Percentiles rank a stretch among this genome's conserved stretches.
phyloP scores from a whole-genome alignment of 352 stramenopile genomes.

The Pythium myriotylum region DNA sequence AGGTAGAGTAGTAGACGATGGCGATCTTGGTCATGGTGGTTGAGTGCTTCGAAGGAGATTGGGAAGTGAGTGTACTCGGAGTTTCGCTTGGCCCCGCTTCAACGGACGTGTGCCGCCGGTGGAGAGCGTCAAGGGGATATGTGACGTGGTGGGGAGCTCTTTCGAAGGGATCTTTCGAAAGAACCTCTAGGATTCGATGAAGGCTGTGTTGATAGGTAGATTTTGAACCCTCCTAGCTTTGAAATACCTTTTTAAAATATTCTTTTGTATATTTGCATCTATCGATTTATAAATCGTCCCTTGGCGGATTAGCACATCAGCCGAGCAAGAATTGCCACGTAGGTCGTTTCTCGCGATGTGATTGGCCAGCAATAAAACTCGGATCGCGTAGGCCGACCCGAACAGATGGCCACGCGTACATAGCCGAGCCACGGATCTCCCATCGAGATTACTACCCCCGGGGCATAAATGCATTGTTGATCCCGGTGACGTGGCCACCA shows the following conservation, averaged over 20 bases:
- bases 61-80: slow-evolving; percentile 18
- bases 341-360: slow-evolving; percentile 8
- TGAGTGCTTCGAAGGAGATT: slow-evolving; percentile 23
- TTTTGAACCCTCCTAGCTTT: too few relatives aligned
- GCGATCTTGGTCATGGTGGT: slow-evolving; percentile 58
- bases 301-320: slow-evolving; percentile 11
- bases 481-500: neutral
- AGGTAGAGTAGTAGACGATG: slow-evolving; percentile 81
- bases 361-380: slow-evolving; percentile 2
- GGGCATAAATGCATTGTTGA: neutral
- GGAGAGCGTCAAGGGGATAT: neutral
- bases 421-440: neutral
- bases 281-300: neutral
- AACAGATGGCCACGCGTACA: neutral
- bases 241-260: too few relatives aligned
- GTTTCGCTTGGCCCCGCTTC: too few relatives aligned
- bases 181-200: too few relatives aligned
- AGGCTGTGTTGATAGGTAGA: too few relatives aligned
- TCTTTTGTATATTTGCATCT: too few relatives aligned
- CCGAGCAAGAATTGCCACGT: neutral
- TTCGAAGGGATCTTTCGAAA: too few relatives aligned
- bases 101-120: neutral
- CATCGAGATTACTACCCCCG: neutral
- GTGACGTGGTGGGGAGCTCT: too few relatives aligned
- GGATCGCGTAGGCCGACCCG: slow-evolving; percentile 2